Base-by-base conservation (phyloP, 208 protist genomes). In the Phytomonas serpens region DNA sequence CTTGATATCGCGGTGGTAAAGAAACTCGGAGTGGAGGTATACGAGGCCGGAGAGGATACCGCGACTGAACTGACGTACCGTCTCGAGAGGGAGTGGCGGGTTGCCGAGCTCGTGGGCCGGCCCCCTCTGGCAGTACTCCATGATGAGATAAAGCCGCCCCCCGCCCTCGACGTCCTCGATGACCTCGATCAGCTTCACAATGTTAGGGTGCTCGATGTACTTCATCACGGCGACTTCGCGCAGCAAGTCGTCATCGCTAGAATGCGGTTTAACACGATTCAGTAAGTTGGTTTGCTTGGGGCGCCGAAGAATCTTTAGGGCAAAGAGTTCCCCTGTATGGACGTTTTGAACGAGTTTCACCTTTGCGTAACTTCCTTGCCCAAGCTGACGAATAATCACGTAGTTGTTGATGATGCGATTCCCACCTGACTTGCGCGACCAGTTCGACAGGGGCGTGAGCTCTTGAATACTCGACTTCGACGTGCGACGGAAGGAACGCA, bases 161-260 rank as follows among this genome's bases (percentile, higher is more conserved):
- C 85, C 75, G 9, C 40, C 40, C 33, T 91, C 78, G 10, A 85
- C 80, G 72, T 99, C 98, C 67, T 98, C 95, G 42, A 99, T 98
- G 10, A 99, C 94, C 73, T 99, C 97, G 64, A 92, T 90, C 36
- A 99, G 83, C 77, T 90, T 69, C 19, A 98, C 90, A 40, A 99
- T 82, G 76, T 99, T 98, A 3, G 85, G 85, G 83, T 99, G 98
- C 52, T 93, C 76, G 14, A 99, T 80, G 77, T 98, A 97, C 74
- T 98, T 98, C 92, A 99, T 96, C 32, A 99, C 96, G 30, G 96
- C 89, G 67, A 99, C 97, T 73, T 99, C 97, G 51, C 92, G 86
- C 61, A 91, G 75, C 30, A 98, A 76, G 73, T 93, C 84, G 64
- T 93, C 87, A 31, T 93, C 77, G 66, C 62, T 79, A 23, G 27